Evolutionary conservation across 495 filamentous ascomycete genomes (phyloP).

Genomic region (Aspergillus funiculosus): DNA sequence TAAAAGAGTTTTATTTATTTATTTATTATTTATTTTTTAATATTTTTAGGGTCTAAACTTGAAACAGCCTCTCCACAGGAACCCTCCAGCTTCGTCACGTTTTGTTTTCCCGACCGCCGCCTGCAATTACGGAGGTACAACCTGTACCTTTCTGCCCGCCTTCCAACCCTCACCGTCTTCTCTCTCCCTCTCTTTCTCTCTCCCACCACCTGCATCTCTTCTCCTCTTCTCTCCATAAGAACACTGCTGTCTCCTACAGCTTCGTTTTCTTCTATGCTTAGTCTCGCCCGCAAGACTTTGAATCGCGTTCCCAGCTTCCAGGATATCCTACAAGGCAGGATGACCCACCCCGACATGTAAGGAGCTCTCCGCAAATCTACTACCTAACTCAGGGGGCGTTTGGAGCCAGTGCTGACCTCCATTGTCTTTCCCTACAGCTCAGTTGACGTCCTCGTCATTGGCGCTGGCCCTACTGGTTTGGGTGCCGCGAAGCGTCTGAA

Average conservation of each 20-base stretch:
- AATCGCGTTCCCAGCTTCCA: conserved; percentile 56
- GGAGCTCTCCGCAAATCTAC: conserved; percentile 16
- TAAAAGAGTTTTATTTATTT: not conserved
- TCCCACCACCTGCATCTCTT: conserved; percentile 19
- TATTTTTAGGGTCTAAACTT: conserved; percentile 28
- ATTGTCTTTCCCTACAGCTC: conserved; percentile 47
- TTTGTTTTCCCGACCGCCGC: conserved; percentile 18
- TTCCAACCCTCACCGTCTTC: conserved; percentile 34
- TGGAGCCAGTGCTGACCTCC: conserved; percentile 19
- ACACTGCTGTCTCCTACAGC: conserved; percentile 32
- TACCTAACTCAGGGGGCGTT: conserved; percentile 16
- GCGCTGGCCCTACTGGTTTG: conserved; percentile 92
- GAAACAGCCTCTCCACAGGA: conserved; percentile 33
- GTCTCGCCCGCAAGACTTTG: conserved; percentile 46
- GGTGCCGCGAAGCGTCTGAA: conserved; percentile 96
- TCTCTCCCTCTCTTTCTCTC: conserved; percentile 19
- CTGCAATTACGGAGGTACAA: conserved; percentile 8
- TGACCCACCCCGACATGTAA: conserved; percentile 52
- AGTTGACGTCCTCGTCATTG: conserved; percentile 97
- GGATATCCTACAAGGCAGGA: conserved; percentile 55
- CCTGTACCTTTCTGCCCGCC: conserved; percentile 19
- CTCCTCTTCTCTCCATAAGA: conserved; percentile 21
- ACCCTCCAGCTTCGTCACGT: conserved; percentile 21
- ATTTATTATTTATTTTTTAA: not conserved
- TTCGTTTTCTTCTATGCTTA: conserved; percentile 44